Conservation (phyloP, 2,329 filamentous ascomycete genomes). For the Monosporascus sp. region DNA sequence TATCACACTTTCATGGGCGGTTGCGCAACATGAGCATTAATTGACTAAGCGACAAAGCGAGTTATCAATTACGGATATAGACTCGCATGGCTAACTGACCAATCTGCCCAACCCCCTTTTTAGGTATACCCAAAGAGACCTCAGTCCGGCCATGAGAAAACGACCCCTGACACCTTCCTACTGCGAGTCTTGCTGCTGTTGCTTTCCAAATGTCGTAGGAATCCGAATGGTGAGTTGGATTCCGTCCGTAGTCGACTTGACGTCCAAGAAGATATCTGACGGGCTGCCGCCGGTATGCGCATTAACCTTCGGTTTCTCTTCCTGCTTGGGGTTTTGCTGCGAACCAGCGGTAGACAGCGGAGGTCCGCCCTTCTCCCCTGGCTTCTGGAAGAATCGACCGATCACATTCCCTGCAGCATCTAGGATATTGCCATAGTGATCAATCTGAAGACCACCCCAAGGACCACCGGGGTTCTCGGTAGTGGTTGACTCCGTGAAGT, state of each 20-base stretch:
- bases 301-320: constrained; percentile 22
- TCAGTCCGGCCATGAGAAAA: neutral
- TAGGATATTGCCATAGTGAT: constrained; percentile 41
- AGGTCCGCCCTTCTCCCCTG: constrained; percentile 9
- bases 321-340: constrained; percentile 8
- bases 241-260: constrained; percentile 52
- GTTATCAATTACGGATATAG: neutral
- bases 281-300: constrained; percentile 37
- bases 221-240: constrained; percentile 55
- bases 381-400: constrained; percentile 41
- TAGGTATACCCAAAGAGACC: neutral
- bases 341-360: constrained; percentile 11
- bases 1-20: no score
- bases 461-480: constrained; percentile 20
- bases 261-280: constrained; percentile 51
- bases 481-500: constrained; percentile 27
- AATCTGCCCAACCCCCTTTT: neutral
- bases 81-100: neutral
- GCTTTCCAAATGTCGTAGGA: constrained; percentile 46
- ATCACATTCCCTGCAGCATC: constrained; percentile 41
- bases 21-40: no score
- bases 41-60: no score
- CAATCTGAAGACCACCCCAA: constrained; percentile 34
- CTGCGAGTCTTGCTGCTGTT: constrained; percentile 12
- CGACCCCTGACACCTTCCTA: neutral